Base-by-base conservation (phyloP, 2,329 filamentous ascomycete genomes). In the Cladosporium austrohemisphaericum region DNA sequence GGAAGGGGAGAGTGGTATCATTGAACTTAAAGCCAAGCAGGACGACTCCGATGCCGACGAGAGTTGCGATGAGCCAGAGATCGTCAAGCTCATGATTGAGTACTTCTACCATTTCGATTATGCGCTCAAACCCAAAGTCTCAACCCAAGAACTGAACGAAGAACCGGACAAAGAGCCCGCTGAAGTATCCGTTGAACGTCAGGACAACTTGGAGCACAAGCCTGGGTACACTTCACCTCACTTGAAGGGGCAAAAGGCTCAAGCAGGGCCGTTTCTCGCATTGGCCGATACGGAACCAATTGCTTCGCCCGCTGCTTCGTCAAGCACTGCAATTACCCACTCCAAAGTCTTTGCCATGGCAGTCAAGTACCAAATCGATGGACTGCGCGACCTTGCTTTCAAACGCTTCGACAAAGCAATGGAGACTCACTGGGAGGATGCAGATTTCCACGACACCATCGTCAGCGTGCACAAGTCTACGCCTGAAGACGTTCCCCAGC, bases 311-410 rank as follows among this genome's bases (percentile, higher is more conserved):
- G 11, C 48, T 50, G 60, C 7, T 35, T 48, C 28, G 16, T 41
- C 13, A 10, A 63, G 20, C n/a, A n/a, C n/a, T n/a, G n/a, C n/a
- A n/a, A n/a, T n/a, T n/a, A n/a, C n/a, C n/a, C 70, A 73, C 51
- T 67, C 69, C 31, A 69, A 68, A 52, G 66, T 72, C 26, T 73
- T 72, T 55, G 69, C 70, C n/a, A 67, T 71, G 36, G 70, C 70
- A 11, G 67, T 71, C 57, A 72, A 72, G 66, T 56, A 56, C 50
- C 68, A 65, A 41, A 67, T 72, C 35, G 51, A 60, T 13, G 68
- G 66, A 41, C 61, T 73, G 16, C 69, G 71, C 53, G 52, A 60
- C 4, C 64, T 72, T 19, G 62, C 70, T 20, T 59, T 62, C 23
- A 60, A 58, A 31, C 71, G 71, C 52, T 72, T 71, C 52, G 57